These are phyloP conservation scores for Trichoderma sp. DNA, from an alignment of 2,329 filamentous ascomycete genomes.

Conservation along the genomic window DNA sequence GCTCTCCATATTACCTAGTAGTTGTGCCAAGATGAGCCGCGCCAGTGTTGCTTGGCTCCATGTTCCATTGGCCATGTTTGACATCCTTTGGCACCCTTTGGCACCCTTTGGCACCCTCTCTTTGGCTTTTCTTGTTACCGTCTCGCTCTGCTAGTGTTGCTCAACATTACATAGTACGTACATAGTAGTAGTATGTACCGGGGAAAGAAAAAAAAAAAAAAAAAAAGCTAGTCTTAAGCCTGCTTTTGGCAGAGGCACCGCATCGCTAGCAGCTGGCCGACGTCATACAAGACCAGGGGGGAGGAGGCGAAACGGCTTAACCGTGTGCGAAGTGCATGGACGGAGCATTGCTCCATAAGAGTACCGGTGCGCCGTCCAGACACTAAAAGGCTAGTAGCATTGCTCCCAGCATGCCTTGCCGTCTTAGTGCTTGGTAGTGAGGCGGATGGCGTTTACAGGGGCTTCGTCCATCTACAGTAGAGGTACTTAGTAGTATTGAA, in stretches of 20 bases:
- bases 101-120: not conserved
- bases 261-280: slow-evolving; percentile 1
- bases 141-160: not conserved
- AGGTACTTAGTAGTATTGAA: not conserved
- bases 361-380: not conserved
- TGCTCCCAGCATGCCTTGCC: slow-evolving; percentile 1
- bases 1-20: not conserved
- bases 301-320: not conserved
- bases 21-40: not conserved
- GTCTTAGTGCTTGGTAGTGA: slow-evolving; percentile 9
- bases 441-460: slow-evolving; percentile 14
- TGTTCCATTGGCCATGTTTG: not conserved
- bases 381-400: not conserved
- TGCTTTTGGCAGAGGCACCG: not conserved
- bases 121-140: not conserved
- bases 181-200: no score
- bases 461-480: not conserved
- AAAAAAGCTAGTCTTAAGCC: not conserved
- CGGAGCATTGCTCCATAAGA: not conserved
- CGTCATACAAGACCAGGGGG: slow-evolving; percentile 12
- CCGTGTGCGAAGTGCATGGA: not conserved
- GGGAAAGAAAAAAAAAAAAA: no score
- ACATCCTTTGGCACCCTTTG: not conserved
- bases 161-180: no score
- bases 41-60: not conserved